These are phyloP conservation scores for Rhizopogon sp. DNA, from an alignment of 768 basidiomycete genomes.

Conservation along the genomic window DNA sequence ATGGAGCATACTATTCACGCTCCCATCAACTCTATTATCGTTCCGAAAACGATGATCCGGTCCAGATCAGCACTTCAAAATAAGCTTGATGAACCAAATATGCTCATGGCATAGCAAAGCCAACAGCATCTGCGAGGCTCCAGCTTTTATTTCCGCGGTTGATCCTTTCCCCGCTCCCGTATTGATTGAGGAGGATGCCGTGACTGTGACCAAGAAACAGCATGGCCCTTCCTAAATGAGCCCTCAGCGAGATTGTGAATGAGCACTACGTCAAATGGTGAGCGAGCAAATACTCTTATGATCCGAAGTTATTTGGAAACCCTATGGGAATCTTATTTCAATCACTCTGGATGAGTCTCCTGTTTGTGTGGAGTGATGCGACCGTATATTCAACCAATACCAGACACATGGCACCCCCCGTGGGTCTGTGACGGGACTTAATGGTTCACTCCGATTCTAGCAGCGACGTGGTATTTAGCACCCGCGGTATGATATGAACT, in stretches of 20 bases:
- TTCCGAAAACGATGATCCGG: slow-evolving; percentile 8
- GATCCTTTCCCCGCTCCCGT: not conserved
- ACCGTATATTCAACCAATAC: not conserved
- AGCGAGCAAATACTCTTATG: not conserved
- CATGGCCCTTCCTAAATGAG: not conserved
- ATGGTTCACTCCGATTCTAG: not conserved
- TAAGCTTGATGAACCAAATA: slow-evolving; percentile 5
- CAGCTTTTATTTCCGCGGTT: not conserved
- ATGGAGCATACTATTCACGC: not conserved
- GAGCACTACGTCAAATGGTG: not conserved
- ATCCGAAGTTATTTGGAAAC: not conserved
- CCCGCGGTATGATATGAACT: not conserved
- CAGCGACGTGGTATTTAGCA: not conserved
- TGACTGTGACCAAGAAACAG: not conserved
- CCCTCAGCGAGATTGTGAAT: not conserved
- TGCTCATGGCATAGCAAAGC: not conserved
- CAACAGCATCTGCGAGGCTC: not conserved
- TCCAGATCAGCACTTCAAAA: slow-evolving; percentile 10
- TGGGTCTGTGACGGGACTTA: not conserved
- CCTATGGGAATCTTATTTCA: not conserved
- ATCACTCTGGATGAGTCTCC: not conserved
- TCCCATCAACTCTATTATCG: slow-evolving; percentile 8
- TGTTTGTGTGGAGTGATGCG: not conserved
- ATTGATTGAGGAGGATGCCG: not conserved
- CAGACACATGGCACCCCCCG: not conserved